Evolutionary conservation across 108 stramenopile genomes (phyloP).

Genomic region (Stephanodiscus minutulus): DNA sequence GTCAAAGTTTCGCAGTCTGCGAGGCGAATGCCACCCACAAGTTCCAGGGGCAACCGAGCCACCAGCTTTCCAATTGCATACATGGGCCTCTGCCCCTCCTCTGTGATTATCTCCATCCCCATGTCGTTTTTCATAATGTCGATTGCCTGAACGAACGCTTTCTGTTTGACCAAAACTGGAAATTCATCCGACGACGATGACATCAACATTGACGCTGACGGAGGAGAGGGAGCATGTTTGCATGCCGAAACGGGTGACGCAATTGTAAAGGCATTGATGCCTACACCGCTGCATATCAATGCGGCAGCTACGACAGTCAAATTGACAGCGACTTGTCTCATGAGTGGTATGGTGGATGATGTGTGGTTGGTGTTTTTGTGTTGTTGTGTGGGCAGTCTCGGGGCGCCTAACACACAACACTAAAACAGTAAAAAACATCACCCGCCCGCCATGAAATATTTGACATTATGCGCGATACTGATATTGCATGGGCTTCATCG

Average conservation of each 20-base stretch:
- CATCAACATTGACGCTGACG: slow-evolving; percentile 6
- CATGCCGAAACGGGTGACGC: slow-evolving; percentile 6
- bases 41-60: slow-evolving; percentile 32
- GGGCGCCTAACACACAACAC: no score
- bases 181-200: slow-evolving; percentile 13
- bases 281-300: slow-evolving; percentile 1
- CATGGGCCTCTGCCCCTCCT: slow-evolving; percentile 36
- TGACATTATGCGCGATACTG: no score
- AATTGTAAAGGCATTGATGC: slow-evolving; percentile 12
- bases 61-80: slow-evolving; percentile 46
- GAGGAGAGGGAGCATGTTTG: neutral
- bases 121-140: slow-evolving; percentile 39
- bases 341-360: neutral
- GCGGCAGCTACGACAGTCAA: slow-evolving; percentile 4
- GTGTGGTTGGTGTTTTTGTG: no score
- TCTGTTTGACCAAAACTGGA: slow-evolving; percentile 11
- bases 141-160: slow-evolving; percentile 28
- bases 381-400: no score
- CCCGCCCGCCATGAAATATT: no score
- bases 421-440: no score
- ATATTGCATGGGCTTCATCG: no score
- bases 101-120: slow-evolving; percentile 35
- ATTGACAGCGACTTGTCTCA: neutral
- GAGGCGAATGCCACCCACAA: slow-evolving; percentile 35
- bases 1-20: slow-evolving; percentile 41